phyloP scores from a whole-genome alignment of 163 green algal species.

The Scenedesmus sp. region DNA sequence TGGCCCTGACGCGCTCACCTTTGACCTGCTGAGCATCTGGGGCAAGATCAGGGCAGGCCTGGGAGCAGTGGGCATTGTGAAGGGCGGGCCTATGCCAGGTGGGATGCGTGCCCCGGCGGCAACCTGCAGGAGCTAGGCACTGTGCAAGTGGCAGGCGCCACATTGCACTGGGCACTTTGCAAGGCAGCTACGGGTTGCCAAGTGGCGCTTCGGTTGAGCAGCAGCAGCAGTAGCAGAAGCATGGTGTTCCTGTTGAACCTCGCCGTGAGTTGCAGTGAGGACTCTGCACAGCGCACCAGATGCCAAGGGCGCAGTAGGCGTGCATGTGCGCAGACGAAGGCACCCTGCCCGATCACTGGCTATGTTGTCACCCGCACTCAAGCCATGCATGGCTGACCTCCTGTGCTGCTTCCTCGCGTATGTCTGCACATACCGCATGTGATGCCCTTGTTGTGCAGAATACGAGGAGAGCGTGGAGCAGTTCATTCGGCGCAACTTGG shows the following conservation, averaged over 20 bases:
- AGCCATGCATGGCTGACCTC: background rate
- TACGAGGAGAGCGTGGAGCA: conserved; percentile 97
- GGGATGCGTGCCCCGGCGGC: background rate
- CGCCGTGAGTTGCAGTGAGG: too few relatives aligned
- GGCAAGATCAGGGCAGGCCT: conserved; percentile 97
- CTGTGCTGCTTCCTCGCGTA: background rate
- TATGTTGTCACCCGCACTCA: too few relatives aligned
- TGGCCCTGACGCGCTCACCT: conserved; percentile 89
- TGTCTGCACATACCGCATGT: background rate
- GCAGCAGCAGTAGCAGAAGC: background rate
- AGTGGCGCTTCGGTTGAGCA: background rate
- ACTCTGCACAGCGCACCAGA: too few relatives aligned
- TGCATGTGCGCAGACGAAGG: too few relatives aligned
- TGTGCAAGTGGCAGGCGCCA: background rate
- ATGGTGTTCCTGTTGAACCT: too few relatives aligned
- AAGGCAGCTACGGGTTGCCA: background rate
- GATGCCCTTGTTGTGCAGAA: conserved; percentile 46
- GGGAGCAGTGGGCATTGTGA: conserved; percentile 91
- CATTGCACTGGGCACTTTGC: background rate
- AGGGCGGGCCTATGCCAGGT: conserved; percentile 80
- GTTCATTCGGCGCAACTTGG: conserved; percentile 97
- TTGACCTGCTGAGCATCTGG: conserved; percentile 91
- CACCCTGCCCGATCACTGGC: background rate
- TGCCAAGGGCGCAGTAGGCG: background rate
- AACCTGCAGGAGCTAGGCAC: background rate